These are phyloP conservation scores for Scutellaria minor DNA, from an alignment of 257 asterid genomes.

Conservation along the genomic window DNA sequence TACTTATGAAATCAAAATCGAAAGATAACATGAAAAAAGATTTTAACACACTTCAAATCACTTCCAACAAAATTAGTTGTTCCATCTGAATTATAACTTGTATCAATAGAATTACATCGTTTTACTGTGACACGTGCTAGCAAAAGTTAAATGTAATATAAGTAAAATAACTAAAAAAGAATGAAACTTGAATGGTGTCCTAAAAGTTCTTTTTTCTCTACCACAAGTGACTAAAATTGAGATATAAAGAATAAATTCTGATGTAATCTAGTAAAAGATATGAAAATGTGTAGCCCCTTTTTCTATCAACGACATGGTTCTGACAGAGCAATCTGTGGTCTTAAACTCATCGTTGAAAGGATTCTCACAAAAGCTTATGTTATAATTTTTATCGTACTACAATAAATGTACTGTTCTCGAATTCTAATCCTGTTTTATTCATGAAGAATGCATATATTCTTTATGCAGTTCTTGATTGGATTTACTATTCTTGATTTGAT, in stretches of 20 bases:
- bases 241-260: constrained; percentile 36
- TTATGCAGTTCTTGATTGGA: constrained; percentile 27
- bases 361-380: constrained; percentile 14
- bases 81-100: too few relatives aligned
- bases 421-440: neutral
- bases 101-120: too few relatives aligned
- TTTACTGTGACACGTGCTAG: too few relatives aligned
- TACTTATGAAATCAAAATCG: too few relatives aligned
- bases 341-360: constrained; percentile 23
- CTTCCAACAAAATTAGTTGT: too few relatives aligned
- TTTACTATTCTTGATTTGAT: constrained; percentile 5
- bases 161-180: too few relatives aligned
- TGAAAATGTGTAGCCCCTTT: neutral
- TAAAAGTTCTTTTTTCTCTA: too few relatives aligned
- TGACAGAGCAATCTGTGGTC: constrained; percentile 42
- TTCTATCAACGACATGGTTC: constrained; percentile 25
- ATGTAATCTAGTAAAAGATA: neutral
- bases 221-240: too few relatives aligned
- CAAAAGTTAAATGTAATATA: too few relatives aligned
- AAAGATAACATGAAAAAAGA: too few relatives aligned
- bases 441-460: constrained; percentile 31
- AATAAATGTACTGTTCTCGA: constrained; percentile 16
- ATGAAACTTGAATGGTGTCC: too few relatives aligned
- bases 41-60: too few relatives aligned
- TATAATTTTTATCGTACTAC: constrained; percentile 17